These are phyloP conservation scores for Solanum hybrid DNA, from an alignment of 305 asterid species.

Conservation along the genomic window DNA sequence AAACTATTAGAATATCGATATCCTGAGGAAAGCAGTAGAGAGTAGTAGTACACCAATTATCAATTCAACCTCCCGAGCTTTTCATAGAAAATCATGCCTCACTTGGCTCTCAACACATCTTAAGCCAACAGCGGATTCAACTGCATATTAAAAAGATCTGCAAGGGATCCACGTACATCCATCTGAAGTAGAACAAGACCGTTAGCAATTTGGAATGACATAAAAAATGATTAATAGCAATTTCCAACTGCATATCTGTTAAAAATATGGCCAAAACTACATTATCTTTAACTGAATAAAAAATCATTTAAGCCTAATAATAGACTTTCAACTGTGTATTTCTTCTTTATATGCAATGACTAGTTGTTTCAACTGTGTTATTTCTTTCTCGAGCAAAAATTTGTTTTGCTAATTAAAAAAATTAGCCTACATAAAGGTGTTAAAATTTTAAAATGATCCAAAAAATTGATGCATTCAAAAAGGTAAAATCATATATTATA, in stretches of 20 bases:
- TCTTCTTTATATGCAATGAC: background rate
- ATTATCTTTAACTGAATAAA: background rate
- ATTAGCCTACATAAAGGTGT: background rate
- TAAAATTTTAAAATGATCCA: background rate
- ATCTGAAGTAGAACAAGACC: conserved; percentile 35
- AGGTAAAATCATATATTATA: background rate
- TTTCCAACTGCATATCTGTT: background rate
- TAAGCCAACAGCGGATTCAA: conserved; percentile 37
- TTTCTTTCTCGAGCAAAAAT: background rate
- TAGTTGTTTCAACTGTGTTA: background rate
- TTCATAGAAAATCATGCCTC: background rate
- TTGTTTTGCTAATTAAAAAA: background rate
- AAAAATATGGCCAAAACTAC: background rate
- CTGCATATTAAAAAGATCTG: conserved; percentile 72
- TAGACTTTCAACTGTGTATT: background rate
- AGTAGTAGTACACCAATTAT: background rate
- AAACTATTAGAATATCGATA: background rate
- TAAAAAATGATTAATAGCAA: background rate
- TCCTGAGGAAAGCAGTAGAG: background rate
- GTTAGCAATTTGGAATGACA: background rate
- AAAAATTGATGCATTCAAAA: background rate
- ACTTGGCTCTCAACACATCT: conserved; percentile 9
- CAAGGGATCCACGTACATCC: conserved; percentile 86
- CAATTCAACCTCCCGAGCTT: background rate
- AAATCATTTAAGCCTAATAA: background rate